Evolutionary conservation across 2,329 filamentous ascomycete species (phyloP), one percentile per base, ranked within the genome.

Genomic region (Periconia sp.): DNA sequence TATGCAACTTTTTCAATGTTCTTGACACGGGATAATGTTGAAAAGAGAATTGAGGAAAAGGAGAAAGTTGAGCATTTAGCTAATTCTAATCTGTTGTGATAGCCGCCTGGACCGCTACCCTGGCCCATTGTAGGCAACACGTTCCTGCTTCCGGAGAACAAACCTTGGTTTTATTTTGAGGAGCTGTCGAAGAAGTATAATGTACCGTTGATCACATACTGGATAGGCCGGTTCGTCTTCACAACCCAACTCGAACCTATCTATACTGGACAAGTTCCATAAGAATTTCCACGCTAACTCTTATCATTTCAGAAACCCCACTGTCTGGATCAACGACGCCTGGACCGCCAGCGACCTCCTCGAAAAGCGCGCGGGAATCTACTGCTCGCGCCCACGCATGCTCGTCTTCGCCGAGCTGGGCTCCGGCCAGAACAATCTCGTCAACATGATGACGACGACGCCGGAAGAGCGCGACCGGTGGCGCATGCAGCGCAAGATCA

Each of bases 121-220:
- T 75, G 74, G 56, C 82, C 82, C 5, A 75, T 85, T 31, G 70
- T 84, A 3, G 82, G 82, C 33, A 85, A 83, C 61, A 84, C 81
- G 0, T 82, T 81, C 52, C 77, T 77, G 55, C 73, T 85, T 3
- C 82, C 82, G 1, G 74, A 79, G 20, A 75, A 73, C 51, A 83
- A 84, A 61, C 82, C 82, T 2, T 85, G 82, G 82, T 75, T 84
- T 20, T 81, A 80, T 65, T 83, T 85, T 57, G 81, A 85, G 50
- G 63, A 80, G 57, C 67, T 84, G 0, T 80, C 82, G 3, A 79
- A 81, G 58, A 62, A 71, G 45, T 79, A 82, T 61, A 67, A 79
- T 6, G 72, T 77, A 0, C 78, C 80, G 0, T 61, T 84, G 7
- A 79, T 85, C 45, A 84, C 82, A 0, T 79, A 82, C 59, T 84